Percentiles rank a stretch among this genome's conserved stretches.
Evolutionary conservation across 2,329 filamentous ascomycete genomes (phyloP).

Genomic region (Orbilia oligospora): DNA sequence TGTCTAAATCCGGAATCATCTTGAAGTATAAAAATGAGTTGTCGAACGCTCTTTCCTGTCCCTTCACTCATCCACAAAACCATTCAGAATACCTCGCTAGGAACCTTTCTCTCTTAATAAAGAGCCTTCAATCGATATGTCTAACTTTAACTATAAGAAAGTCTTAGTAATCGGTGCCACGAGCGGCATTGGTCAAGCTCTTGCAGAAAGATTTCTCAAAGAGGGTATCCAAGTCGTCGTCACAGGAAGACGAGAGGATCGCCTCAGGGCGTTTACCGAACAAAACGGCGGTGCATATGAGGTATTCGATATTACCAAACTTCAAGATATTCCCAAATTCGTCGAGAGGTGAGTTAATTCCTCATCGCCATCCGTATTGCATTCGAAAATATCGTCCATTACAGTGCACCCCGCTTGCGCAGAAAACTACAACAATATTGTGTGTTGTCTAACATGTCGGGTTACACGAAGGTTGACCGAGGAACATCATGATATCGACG

Average conservation of each 20-base stretch:
- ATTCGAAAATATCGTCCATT: too few species aligned
- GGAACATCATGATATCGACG: conserved; percentile 71
- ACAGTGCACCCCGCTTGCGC: not conserved
- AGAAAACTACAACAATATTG: conserved; percentile 31
- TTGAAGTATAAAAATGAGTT: conserved; percentile 15
- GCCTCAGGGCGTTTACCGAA: conserved; percentile 70
- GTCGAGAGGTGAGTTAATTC: conserved; percentile 65
- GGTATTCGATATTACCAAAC: conserved; percentile 70
- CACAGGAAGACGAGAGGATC: conserved; percentile 72
- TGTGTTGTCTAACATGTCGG: conserved; percentile 56
- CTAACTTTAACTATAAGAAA: conserved; percentile 71
- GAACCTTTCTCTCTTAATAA: not conserved
- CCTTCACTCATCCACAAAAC: not conserved
- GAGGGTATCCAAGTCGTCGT: conserved; percentile 72
- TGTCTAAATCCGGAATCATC: conserved; percentile 28
- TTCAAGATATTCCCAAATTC: conserved; percentile 68
- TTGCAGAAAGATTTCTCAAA: conserved; percentile 70
- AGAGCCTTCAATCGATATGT: conserved; percentile 19
- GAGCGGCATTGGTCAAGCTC: conserved; percentile 71
- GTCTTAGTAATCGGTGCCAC: conserved; percentile 73
- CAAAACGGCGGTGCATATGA: conserved; percentile 66
- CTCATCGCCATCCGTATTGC: not conserved
- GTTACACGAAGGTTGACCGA: conserved; percentile 64
- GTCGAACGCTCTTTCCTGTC: not conserved
- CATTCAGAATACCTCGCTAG: not conserved